Evolutionary conservation across 192 early-diverging fungal species (phyloP).

Genomic region (Polychytrium aggregatum): DNA sequence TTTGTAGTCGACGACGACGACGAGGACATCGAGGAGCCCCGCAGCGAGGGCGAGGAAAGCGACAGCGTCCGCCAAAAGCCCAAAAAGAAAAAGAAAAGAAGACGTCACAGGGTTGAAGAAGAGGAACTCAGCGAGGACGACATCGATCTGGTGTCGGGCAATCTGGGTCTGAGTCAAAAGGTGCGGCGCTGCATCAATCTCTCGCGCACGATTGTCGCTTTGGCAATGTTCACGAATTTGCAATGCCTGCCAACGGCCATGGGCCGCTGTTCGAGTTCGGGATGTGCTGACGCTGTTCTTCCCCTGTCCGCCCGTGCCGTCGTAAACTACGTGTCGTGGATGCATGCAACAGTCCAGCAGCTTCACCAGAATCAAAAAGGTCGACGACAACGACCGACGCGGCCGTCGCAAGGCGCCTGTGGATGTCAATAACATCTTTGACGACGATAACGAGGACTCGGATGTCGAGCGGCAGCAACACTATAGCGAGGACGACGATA

Average conservation of each 20-base stretch:
- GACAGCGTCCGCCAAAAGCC: conserved; percentile 34
- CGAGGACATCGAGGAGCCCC: conserved; percentile 35
- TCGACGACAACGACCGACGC: conserved; percentile 47
- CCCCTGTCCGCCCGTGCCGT: too few species aligned
- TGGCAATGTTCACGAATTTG: too few species aligned
- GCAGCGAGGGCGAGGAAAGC: conserved; percentile 41
- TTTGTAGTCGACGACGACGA: conserved; percentile 48
- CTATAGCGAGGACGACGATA: conserved; percentile 1
- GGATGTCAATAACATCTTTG: conserved; percentile 53
- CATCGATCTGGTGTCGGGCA: conserved; percentile 80
- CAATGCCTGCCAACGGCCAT: too few species aligned
- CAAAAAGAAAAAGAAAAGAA: conserved; percentile 37
- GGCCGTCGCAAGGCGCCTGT: conserved; percentile 18
- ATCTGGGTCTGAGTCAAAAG: too few species aligned
- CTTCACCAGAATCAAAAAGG: conserved; percentile 68
- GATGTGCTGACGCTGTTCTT: too few species aligned
- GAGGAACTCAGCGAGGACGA: conserved; percentile 89
- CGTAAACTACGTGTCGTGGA: too few species aligned
- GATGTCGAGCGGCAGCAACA: conserved; percentile 5
- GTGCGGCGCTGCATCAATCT: too few species aligned
- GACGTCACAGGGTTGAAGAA: conserved; percentile 24
- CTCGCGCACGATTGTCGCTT: too few species aligned
- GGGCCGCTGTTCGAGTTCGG: too few species aligned
- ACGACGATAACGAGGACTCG: conserved; percentile 48
- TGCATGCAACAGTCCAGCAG: conserved; percentile 19